phyloP scores from a whole-genome alignment of 2,329 filamentous ascomycete genomes.

The Fusarium abutilonis region DNA sequence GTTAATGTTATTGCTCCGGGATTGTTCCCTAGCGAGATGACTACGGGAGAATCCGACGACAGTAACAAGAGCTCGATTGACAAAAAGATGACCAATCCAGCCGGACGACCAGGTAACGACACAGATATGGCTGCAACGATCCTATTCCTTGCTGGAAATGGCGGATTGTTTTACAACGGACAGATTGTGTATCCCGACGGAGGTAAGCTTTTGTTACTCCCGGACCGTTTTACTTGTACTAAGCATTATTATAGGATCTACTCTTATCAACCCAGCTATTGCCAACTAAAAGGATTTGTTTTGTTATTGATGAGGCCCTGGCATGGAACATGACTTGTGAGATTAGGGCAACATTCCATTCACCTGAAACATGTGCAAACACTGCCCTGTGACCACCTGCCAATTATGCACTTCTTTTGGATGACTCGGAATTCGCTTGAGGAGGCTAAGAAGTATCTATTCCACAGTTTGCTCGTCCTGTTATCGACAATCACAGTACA shows the following conservation, averaged over 20 bases:
- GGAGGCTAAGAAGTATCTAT: too few species aligned
- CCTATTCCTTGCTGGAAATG: conserved; percentile 7
- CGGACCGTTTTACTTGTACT: fast-evolving
- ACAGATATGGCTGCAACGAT: conserved; percentile 18
- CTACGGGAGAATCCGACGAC: conserved; percentile 4
- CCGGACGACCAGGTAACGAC: conserved; percentile 5
- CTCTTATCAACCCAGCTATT: neutral
- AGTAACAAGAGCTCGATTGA: neutral
- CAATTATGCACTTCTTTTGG: too few species aligned
- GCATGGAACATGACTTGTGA: too few species aligned
- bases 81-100: conserved; percentile 6
- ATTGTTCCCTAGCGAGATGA: conserved; percentile 7
- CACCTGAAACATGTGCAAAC: too few species aligned
- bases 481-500: too few species aligned
- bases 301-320: too few species aligned
- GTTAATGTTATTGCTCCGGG: conserved; percentile 18
- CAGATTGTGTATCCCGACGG: conserved; percentile 14
- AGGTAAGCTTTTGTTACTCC: neutral
- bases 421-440: too few species aligned
- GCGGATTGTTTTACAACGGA: conserved; percentile 9
- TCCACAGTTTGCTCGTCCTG: too few species aligned
- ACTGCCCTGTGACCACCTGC: too few species aligned
- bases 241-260: neutral
- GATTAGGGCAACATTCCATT: too few species aligned
- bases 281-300: neutral